These are phyloP conservation scores for Monilinia fructicola DNA, from an alignment of 2,329 filamentous ascomycete genomes.

Conservation along the genomic window DNA sequence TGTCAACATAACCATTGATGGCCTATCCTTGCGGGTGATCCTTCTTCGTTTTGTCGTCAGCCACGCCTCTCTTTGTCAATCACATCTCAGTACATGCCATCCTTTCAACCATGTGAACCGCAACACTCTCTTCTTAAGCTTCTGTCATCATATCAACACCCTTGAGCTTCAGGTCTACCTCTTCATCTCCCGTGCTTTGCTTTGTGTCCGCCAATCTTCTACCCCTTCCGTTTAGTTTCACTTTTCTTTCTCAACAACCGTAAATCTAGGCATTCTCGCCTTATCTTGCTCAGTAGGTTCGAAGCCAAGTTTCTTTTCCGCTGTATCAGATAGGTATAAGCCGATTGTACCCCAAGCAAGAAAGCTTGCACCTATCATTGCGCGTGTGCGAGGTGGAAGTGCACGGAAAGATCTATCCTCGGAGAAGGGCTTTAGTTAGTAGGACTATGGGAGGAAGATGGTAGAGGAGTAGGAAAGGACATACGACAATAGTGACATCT, in stretches of 20 bases:
- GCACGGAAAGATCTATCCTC: slow-evolving; percentile 56
- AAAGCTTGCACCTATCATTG: slow-evolving; percentile 70
- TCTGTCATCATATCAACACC: background rate
- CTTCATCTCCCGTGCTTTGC: background rate
- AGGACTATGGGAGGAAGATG: background rate
- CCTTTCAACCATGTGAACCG: background rate
- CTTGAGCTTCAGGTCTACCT: background rate
- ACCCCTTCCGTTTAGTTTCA: background rate
- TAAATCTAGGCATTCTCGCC: slow-evolving; percentile 66
- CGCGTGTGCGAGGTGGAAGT: slow-evolving; percentile 67
- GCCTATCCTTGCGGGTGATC: background rate
- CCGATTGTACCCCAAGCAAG: slow-evolving; percentile 75
- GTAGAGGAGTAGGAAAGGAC: background rate
- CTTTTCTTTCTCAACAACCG: slow-evolving; percentile 53
- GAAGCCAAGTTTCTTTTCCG: slow-evolving; percentile 72
- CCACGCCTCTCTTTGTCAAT: background rate
- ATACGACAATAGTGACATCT: slow-evolving; percentile 21
- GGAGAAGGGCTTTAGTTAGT: background rate
- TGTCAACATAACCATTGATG: background rate
- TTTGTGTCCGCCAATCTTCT: background rate
- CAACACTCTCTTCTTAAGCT: background rate
- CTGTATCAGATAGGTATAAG: slow-evolving; percentile 69
- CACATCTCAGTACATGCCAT: background rate
- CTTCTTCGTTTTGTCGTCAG: background rate
- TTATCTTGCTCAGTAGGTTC: slow-evolving; percentile 72